Percentiles rank a stretch among this genome's conserved stretches.
phyloP scores from a whole-genome alignment of 2,329 filamentous ascomycete genomes.

The Domatiomyces catenatus region DNA sequence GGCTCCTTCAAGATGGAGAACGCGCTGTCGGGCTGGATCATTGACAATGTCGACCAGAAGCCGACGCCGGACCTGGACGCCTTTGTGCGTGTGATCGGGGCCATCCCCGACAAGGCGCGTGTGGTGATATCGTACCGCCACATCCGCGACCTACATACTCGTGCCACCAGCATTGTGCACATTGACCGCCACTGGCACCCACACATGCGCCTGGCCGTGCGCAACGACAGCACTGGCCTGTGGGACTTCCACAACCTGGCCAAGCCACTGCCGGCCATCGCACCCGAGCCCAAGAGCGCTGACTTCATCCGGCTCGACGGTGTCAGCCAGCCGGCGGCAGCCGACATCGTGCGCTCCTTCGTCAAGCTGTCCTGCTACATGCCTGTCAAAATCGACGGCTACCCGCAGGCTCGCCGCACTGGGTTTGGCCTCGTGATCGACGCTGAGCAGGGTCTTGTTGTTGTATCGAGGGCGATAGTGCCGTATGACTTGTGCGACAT shows the following conservation, averaged over 20 bases:
- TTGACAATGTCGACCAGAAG: conserved; percentile 83
- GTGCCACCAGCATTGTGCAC: conserved; percentile 82
- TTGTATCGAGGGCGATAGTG: conserved; percentile 86
- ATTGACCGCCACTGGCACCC: conserved; percentile 91
- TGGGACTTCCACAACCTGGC: conserved; percentile 90
- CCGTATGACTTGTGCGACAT: conserved; percentile 96
- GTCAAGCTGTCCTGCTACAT: conserved; percentile 85
- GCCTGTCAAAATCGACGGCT: conserved; percentile 95
- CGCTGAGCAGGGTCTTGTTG: conserved; percentile 83
- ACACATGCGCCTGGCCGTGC: conserved; percentile 82
- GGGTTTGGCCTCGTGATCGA: conserved; percentile 96
- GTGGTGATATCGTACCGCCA: conserved; percentile 95
- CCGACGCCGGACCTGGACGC: conserved; percentile 73
- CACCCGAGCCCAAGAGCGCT: conserved; percentile 59
- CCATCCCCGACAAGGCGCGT: conserved; percentile 63
- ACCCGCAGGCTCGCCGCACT: conserved; percentile 83
- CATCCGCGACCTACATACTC: conserved; percentile 80
- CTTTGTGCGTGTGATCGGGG: conserved; percentile 82
- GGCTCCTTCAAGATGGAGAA: conserved; percentile 92
- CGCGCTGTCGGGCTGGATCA: conserved; percentile 79
- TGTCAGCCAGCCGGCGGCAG: conserved; percentile 75
- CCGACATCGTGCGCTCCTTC: conserved; percentile 85
- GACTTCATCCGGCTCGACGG: conserved; percentile 87
- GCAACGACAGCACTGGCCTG: conserved; percentile 76
- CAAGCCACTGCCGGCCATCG: conserved; percentile 59